phyloP scores from a whole-genome alignment of 179 eudicot genomes.

The Drosera spatulata region DNA sequence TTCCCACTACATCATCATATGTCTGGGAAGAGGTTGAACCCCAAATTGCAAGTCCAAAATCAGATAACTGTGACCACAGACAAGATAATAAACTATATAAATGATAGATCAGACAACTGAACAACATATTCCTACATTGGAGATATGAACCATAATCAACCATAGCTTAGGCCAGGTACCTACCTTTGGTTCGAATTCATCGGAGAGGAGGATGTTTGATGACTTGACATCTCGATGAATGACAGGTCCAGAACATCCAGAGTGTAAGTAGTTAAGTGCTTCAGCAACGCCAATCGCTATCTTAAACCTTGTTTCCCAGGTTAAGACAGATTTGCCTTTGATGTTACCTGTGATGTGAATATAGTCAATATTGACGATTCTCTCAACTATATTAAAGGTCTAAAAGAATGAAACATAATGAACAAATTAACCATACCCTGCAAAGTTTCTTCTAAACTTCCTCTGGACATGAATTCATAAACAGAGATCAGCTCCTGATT shows the following conservation, averaged over 20 bases:
- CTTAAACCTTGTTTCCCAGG: conserved; percentile 11
- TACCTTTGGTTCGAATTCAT: conserved; percentile 13
- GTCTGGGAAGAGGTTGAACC: conserved; percentile 4
- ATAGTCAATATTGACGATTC: background rate
- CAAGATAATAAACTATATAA: background rate
- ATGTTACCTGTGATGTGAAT: conserved; percentile 2
- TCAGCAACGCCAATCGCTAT: conserved; percentile 14
- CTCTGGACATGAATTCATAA: conserved; percentile 35
- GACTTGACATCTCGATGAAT: conserved; percentile 13
- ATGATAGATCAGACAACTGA: background rate
- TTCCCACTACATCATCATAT: conserved; percentile 13
- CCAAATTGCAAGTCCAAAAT: conserved; percentile 13
- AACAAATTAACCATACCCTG: conserved; percentile 18
- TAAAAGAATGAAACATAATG: background rate
- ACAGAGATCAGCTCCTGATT: conserved; percentile 23
- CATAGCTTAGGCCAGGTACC: background rate
- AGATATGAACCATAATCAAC: background rate
- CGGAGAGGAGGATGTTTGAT: conserved; percentile 11
- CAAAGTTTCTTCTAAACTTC: conserved; percentile 44
- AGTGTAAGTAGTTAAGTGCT: conserved; percentile 8
- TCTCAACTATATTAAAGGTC: background rate
- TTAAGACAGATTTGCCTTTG: conserved; percentile 1
- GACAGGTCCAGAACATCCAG: conserved; percentile 5
- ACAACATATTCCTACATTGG: too few species aligned
- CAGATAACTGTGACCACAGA: conserved; percentile 7